Base-by-base conservation (phyloP, 371 early-diverging fungal species). In the Mucor ambiguus region DNA sequence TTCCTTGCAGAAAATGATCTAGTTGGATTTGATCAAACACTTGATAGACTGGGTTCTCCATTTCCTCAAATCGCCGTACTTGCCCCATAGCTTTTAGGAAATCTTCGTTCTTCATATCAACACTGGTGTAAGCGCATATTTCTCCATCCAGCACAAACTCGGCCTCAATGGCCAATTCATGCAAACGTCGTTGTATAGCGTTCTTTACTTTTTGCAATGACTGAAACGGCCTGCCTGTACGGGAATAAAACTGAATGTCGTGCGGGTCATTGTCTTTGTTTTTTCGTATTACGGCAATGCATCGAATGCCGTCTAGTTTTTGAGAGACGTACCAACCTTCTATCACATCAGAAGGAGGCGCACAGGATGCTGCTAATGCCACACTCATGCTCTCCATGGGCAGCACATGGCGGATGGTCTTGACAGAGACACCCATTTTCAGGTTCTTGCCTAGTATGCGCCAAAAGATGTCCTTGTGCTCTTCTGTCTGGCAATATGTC, bases 261-360 rank as follows among this genome's bases (percentile, higher is more conserved):
- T 46, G 43, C 20, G 48, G 38, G 10, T 7, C 18, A 8, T 29
- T 26, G 2, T 29, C 16, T 10, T 22, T 26, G 3, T 58, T 24
- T 18, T 59, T 28, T 28, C 73, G 66, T 8, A 88, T 64, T 52
- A 80, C 43, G 0, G 86, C 70, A 30, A 88, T 49, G 33, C 86
- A 85, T 8, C 89, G 79, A 5, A 87, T 81, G 2, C 89, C 89
- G 59, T 88, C 89, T 66, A 87, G 37, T 57, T 88, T 88, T 29
- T 86, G 73, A 2, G 89, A 88, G 2, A 72, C 86, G 57, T 77
- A 82, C 86, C 84, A 88, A 18, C 44, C 63, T 2, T 55, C 35
- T n/a, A 41, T 35, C 3, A 70, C 20, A n/a, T 67, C 35, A 20
- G 60, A 30, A 0, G 29, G 33, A 10, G 28, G 16, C 3, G 32